A percentile compares a stretch with the other conserved stretches of the same genome.
These are phyloP conservation scores for Verticillium isaacii DNA, from an alignment of 2,329 filamentous ascomycete species.

Conservation along the genomic window DNA sequence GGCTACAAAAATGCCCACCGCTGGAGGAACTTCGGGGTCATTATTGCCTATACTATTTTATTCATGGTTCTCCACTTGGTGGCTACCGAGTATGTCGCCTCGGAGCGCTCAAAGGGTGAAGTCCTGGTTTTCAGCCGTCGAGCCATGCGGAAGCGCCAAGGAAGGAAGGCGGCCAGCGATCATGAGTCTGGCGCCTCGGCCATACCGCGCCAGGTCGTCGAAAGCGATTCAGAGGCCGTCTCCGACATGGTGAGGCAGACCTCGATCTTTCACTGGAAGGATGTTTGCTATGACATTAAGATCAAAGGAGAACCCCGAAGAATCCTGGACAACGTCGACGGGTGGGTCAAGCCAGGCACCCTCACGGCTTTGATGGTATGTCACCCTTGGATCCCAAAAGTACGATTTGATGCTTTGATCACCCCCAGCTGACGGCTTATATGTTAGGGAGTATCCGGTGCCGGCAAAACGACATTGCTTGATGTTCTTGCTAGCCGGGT, in stretches of 20 bases:
- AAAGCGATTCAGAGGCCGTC: slow-evolving; percentile 12
- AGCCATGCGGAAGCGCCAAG: not conserved
- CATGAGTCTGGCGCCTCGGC: not conserved
- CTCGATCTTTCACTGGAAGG: slow-evolving; percentile 66
- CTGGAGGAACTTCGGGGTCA: slow-evolving; percentile 52
- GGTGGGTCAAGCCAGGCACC: slow-evolving; percentile 76
- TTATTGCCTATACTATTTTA: slow-evolving; percentile 42
- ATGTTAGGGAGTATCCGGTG: slow-evolving; percentile 46
- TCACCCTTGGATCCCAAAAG: slow-evolving; percentile 33
- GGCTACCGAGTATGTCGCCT: slow-evolving; percentile 5
- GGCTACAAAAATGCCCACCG: slow-evolving; percentile 33
- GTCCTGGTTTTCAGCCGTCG: slow-evolving; percentile 20
- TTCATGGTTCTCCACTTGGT: slow-evolving; percentile 29
- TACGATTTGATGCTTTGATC: slow-evolving; percentile 30
- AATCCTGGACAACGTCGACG: slow-evolving; percentile 53
- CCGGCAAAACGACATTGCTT: slow-evolving; percentile 81
- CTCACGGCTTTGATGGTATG: slow-evolving; percentile 81
- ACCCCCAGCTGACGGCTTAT: slow-evolving; percentile 44
- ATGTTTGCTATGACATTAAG: slow-evolving; percentile 71
- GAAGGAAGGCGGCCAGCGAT: not conserved
- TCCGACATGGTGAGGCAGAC: slow-evolving; percentile 38
- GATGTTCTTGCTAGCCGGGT: slow-evolving; percentile 73
- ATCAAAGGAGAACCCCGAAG: slow-evolving; percentile 58
- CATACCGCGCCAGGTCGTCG: too few relatives aligned
- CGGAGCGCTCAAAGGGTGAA: slow-evolving; percentile 5